Evolutionary conservation across 2,329 filamentous ascomycete genomes (phyloP).

Genomic region (Calonectria henricotiae): DNA sequence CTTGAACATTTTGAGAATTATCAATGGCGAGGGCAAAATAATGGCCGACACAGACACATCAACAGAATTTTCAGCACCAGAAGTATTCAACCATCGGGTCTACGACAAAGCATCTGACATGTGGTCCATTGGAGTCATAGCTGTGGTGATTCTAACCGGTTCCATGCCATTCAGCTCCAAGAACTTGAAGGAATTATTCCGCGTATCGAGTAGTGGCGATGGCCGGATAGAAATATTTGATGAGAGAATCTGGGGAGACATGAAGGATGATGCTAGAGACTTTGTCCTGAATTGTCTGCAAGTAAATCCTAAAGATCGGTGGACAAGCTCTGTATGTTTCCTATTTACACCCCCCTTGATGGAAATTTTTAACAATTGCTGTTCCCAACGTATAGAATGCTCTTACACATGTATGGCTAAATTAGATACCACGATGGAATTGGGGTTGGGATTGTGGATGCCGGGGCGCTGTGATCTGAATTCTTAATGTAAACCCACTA

Average conservation of each 20-base stretch:
- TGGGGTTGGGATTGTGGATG: too few relatives aligned
- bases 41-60: not conserved
- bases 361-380: not conserved
- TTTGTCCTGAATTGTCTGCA: not conserved
- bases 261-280: not conserved
- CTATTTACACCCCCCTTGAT: not conserved
- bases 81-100: not conserved
- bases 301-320: not conserved
- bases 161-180: not conserved
- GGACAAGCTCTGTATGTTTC: not conserved
- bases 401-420: not conserved
- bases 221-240: not conserved
- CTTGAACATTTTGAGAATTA: not conserved
- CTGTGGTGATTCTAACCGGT: not conserved
- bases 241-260: not conserved
- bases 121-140: slow-evolving; percentile 6
- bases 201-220: not conserved
- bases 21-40: not conserved
- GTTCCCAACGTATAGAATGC: not conserved
- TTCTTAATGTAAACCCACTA: too few relatives aligned
- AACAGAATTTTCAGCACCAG: not conserved
- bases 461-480: too few relatives aligned
- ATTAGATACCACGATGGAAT: not conserved
- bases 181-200: not conserved
- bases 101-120: not conserved